Evolutionary conservation across 2,329 filamentous ascomycete genomes (phyloP), one percentile per base, ranked within the genome.

Genomic region (Trematosphaeria pertusa): DNA sequence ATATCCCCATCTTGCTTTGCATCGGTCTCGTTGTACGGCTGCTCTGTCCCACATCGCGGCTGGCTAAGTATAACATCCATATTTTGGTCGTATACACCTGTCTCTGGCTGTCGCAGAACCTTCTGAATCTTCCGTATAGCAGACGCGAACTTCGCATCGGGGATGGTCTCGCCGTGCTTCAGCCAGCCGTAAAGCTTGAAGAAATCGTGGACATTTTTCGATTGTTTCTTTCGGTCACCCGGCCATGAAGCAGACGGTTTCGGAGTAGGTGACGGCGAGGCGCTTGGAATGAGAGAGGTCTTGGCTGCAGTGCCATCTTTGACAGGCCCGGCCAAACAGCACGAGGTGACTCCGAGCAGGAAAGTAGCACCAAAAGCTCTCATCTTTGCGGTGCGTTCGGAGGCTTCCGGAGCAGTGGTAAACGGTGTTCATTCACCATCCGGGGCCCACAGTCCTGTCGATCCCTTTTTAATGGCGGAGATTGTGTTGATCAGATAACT

Each of bases 171-270:
- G 26, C 61, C 54, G 6, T 54, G 51, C 21, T 48, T 50, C 19
- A 64, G 40, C 63, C 60, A 68, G 15, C 64, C 64, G 24, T 64
- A 68, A 1, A 62, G 48, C 34, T 52, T 63, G 45, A 61, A 65
- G 40, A 66, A 68, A 30, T 66, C 56, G 32, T 67, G 62, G 20
- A 66, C 48, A 48, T 65, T 55, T 20, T 61, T 59, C 11, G 50
- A 50, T 38, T 65, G 58, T 32, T 52, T 49, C n/a, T 42, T 56
- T 12, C 46, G 48, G 17, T 65, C 49, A n/a, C 45, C 21, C 5
- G 44, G 46, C 45, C 44, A 53, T 34, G 47, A 37, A 18, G 36
- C 12, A 6, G 22, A 8, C 12, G 47, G 42, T n/a, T 43, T 41
- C 5, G 47, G 37, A 35, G 43, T 38, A n/a, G 37, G 19, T 17